phyloP scores from a whole-genome alignment of 768 basidiomycete genomes.

The Mycena chlorophos region DNA sequence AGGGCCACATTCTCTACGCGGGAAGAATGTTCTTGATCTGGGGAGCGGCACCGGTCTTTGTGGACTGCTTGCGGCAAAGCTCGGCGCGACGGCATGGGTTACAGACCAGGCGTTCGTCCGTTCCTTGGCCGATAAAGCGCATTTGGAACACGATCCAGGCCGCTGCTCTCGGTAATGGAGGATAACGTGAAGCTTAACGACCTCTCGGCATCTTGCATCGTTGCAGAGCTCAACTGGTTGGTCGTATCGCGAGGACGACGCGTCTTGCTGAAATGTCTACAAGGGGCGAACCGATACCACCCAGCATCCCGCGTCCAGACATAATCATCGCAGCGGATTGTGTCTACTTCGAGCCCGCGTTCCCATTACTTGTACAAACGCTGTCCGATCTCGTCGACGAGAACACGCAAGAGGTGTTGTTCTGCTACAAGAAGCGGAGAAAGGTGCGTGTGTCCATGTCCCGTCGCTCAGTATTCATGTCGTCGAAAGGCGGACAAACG shows the following conservation, averaged over 20 bases:
- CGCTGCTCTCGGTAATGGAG: slow-evolving; percentile 75
- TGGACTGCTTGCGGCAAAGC: slow-evolving; percentile 75
- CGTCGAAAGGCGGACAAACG: slow-evolving; percentile 75
- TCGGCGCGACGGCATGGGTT: slow-evolving; percentile 71
- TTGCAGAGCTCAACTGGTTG: slow-evolving; percentile 82
- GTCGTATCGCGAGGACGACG: slow-evolving; percentile 24
- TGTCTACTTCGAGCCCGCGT: slow-evolving; percentile 93
- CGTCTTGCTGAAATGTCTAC: slow-evolving; percentile 9
- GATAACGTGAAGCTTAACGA: slow-evolving; percentile 70
- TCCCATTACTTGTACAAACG: slow-evolving; percentile 82
- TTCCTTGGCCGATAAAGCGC: slow-evolving; percentile 14
- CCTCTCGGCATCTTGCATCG: slow-evolving; percentile 50
- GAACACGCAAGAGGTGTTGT: slow-evolving; percentile 65
- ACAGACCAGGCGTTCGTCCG: slow-evolving; percentile 87
- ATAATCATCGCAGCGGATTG: slow-evolving; percentile 90
- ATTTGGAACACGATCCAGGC: slow-evolving; percentile 43
- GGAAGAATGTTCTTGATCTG: slow-evolving; percentile 72
- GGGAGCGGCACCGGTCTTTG: slow-evolving; percentile 93
- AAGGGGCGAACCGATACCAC: slow-evolving; percentile 68
- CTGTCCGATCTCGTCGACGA: slow-evolving; percentile 60
- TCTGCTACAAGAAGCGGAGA: slow-evolving; percentile 92
- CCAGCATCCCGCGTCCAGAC: slow-evolving; percentile 50
- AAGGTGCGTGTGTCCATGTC: slow-evolving; percentile 50
- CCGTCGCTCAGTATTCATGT: slow-evolving; percentile 4
- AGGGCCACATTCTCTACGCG: slow-evolving; percentile 48